Evolutionary conservation across 2,329 filamentous ascomycete genomes (phyloP), one percentile per base, ranked within the genome.

Genomic region (Aphanocladium album): DNA sequence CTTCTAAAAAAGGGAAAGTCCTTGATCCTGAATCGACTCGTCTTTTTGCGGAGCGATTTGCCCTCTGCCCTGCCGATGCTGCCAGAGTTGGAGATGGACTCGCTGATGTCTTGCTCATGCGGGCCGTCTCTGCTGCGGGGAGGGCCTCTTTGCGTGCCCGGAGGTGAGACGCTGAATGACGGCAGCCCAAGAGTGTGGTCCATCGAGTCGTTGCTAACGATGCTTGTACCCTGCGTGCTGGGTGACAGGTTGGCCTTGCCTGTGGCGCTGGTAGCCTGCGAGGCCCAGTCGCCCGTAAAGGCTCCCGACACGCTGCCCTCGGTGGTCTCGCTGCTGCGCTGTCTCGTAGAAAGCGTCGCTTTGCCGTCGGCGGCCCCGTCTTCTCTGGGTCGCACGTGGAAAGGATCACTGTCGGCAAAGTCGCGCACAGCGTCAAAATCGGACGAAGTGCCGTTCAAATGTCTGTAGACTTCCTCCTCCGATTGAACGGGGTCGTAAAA

Each of bases 211-310:
- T 79, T 79, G 71, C 84, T 87, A 65, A 85, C 80, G 64, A 88
- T 84, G 70, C 85, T 88, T 19, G 85, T 88, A 43, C 84, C 85
- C 67, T 85, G 80, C 2, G 85, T 88, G 69, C 84, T 87, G 2
- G 85, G 85, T 25, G 85, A 87, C 39, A 87, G 73, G 3, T 85
- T 83, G 80, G 86, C 81, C 72, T 85, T 86, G 54, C 83, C 81
- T 1, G 84, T 85, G 9, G 83, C 84, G 66, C 83, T 86, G 16
- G 84, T 87, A 5, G 80, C 83, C 65, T 87, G 84, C 4, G 83
- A 85, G 2, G 82, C 81, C 83, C 84, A 87, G 66, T 87, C 85
- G 11, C 80, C 83, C 0, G 79, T 77, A 52, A 76, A 78, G 0
- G 79, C 80, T 1, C 76, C 79, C 8, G 83, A 83, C 47, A 76